Conservation (phyloP, 441 rosid genomes). For the Metrosideros polymorpha region DNA sequence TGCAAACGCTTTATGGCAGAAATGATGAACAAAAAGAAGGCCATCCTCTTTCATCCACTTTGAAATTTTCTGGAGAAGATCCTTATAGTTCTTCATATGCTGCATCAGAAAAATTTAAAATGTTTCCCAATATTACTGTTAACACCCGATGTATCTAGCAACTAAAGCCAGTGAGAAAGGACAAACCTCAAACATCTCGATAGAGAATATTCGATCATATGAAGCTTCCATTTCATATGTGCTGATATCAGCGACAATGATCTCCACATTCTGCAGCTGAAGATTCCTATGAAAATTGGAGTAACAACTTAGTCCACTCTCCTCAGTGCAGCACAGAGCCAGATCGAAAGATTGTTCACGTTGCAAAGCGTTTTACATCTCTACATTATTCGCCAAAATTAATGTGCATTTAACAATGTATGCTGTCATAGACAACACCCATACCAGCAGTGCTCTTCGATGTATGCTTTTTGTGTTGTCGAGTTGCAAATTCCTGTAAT, state of each 20-base stretch:
- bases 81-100: constrained; percentile 83
- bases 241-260: constrained; percentile 70
- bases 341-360: background rate
- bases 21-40: constrained; percentile 66
- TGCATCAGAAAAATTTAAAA: constrained; percentile 6
- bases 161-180: background rate
- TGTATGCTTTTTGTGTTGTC: constrained; percentile 50
- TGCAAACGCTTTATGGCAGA: constrained; percentile 79
- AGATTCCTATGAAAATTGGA: constrained; percentile 25
- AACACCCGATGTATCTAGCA: background rate
- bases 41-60: constrained; percentile 76
- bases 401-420: background rate
- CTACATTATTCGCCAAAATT: background rate
- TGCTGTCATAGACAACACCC: background rate
- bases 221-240: constrained; percentile 67
- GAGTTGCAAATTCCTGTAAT: constrained; percentile 85
- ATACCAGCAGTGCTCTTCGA: constrained; percentile 62
- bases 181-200: constrained; percentile 84
- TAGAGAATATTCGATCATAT: constrained; percentile 65
- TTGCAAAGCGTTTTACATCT: background rate
- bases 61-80: constrained; percentile 66
- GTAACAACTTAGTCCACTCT: background rate
- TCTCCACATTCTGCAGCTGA: constrained; percentile 54
- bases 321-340: fast-evolving
- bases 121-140: background rate